Evolutionary conservation across 257 asterid species (phyloP), one percentile per base, ranked within the genome.

Genomic region (Penstemon davidsonii): DNA sequence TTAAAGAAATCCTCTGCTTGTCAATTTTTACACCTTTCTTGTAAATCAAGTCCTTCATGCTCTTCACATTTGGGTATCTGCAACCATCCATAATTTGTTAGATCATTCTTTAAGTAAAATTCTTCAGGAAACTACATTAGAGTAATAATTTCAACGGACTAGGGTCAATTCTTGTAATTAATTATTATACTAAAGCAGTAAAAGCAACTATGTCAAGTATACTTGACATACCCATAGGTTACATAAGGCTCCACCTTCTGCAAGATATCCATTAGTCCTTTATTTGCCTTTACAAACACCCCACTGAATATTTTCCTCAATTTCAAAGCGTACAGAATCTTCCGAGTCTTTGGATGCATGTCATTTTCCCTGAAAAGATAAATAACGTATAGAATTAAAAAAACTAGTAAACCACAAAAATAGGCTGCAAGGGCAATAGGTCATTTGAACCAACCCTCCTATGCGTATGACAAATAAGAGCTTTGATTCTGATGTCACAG

Each of bases 21-120:
- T 71, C 85, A 78, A 88, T 52, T 78, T 81, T 93, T 7, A 87
- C 82, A 74, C 95, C 97, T 71, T 90, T 93, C 83, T 90, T 93
- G 90, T 78, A 90, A 69, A 93, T 85, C 81, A 93, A 82, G 77
- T 93, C 98, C 85, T 81, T 88, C 76, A 90, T 91, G 68, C 88
- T 88, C 89, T 86, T 93, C 55, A 84, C 70, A 80, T 78, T 88
- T 43, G 98, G 98, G 79, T 84, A 93, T 18, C 98, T 92, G 71
- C 66, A 79, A 73, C 33, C 64, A 75, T 15, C 18, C 18, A 15
- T 15, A 15, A 15, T 15, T 15, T 15, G 18, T 15, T 15, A 15
- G 18, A 15, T 15, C 18, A 15, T 15, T 15, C 18, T 15, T 15
- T 15, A 15, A 15, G 18, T 15, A 15, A 15, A 15, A 15, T 15